A percentile compares a stretch with the other conserved stretches of the same genome.
Evolutionary conservation across 2,329 filamentous ascomycete genomes (phyloP).

Genomic region (Mycocentrospora acerina): DNA sequence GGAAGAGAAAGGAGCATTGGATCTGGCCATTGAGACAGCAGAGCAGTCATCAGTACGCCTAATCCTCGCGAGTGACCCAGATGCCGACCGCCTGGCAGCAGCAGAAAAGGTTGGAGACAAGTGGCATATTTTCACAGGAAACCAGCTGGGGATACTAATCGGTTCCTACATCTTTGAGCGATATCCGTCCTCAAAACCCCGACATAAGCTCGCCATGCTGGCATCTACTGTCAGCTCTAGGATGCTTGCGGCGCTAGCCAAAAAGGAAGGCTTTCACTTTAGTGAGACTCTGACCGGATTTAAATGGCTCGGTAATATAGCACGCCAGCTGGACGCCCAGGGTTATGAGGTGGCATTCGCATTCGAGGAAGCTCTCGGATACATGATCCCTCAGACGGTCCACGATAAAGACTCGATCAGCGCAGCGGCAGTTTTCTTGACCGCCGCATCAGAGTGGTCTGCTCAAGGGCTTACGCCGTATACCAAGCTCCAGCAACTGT

Average conservation of each 20-base stretch:
- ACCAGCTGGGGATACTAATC: constrained; percentile 63
- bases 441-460: constrained; percentile 55
- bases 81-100: constrained; percentile 64
- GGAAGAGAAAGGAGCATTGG: constrained; percentile 63
- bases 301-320: constrained; percentile 67
- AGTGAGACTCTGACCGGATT: constrained; percentile 66
- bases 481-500: constrained; percentile 59
- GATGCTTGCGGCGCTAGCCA: constrained; percentile 62
- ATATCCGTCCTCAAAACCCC: constrained; percentile 37
- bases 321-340: constrained; percentile 50
- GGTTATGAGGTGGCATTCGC: constrained; percentile 59
- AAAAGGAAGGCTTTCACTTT: constrained; percentile 57
- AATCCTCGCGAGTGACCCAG: constrained; percentile 65
- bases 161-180: constrained; percentile 59
- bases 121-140: constrained; percentile 66
- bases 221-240: constrained; percentile 65
- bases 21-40: constrained; percentile 60
- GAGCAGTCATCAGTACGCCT: constrained; percentile 51
- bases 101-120: constrained; percentile 58
- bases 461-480: constrained; percentile 58
- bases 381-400: constrained; percentile 64
- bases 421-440: constrained; percentile 61
- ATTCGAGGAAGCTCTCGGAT: constrained; percentile 67
- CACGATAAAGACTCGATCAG: constrained; percentile 67
- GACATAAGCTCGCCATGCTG: constrained; percentile 55